Base-by-base conservation (phyloP, 768 basidiomycete genomes). In the Hericium rajendrae region DNA sequence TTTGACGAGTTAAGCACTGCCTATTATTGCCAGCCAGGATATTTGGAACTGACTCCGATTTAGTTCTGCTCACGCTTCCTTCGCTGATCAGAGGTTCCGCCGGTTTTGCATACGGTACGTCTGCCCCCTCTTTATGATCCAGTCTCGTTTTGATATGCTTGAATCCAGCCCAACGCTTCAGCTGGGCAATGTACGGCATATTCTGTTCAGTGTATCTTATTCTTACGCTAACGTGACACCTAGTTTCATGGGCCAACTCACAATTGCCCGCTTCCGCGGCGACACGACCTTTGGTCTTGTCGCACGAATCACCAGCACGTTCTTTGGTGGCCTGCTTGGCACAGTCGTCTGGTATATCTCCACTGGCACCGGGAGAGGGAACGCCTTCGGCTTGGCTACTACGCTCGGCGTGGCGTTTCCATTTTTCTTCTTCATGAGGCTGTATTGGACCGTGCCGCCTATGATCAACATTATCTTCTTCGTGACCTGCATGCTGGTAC, bases 241-340 rank as follows among this genome's bases (percentile, higher is more conserved):
- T 56, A 87, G 84, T 16, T 76, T 89, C 65, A 88, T 90, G 84
- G 86, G 80, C 0, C 88, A 90, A 63, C 71, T 88, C 6, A 86
- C 86, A 0, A 68, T 88, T 0, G 73, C 84, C 9, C 79, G 87
- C 16, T 90, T 88, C 64, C 76, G 84, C 48, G 88, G 88, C 1
- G 88, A 91, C 54, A 91, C 88, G 0, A 76, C 80, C 0, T 86
- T 86, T 58, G 85, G 79, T 2, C 74, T 88, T 13, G 70, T 82
- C 4, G 74, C 80, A 0, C 78, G 88, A 56, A 75, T 88, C 22
- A 39, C 77, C 4, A 80, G 80, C 51, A 90, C 88, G 0, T 85
- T 88, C 57, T 68, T 76, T 24, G 88, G 88, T 6, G 81, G 82
- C 6, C 48, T 85, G 6, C 66, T 81, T 1, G 88, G 88, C 0